Conservation (phyloP, 2,329 filamentous ascomycete genomes). For the Lecanicillium sp. region DNA sequence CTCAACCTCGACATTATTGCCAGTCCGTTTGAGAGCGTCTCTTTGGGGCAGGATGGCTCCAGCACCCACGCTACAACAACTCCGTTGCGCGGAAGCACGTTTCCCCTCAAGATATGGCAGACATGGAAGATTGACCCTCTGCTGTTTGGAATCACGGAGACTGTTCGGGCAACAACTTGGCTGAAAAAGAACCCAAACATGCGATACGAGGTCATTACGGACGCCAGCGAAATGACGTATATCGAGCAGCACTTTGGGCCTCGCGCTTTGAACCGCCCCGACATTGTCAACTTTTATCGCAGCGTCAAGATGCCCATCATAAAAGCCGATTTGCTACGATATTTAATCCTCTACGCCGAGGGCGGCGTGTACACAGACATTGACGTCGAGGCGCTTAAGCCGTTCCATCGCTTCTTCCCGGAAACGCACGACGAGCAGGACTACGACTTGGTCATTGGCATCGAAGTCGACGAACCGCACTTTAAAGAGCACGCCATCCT, state of each 20-base stretch:
- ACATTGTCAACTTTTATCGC: conserved; percentile 56
- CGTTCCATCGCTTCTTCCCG: conserved; percentile 27
- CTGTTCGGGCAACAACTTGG: conserved; percentile 56
- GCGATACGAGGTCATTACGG: conserved; percentile 63
- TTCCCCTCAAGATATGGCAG: conserved; percentile 68
- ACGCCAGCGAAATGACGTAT: conserved; percentile 59
- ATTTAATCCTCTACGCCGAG: conserved; percentile 64
- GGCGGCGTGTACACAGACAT: conserved; percentile 64
- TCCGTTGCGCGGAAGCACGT: conserved; percentile 27
- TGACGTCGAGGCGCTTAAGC: conserved; percentile 27
- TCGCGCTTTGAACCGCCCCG: conserved; percentile 56
- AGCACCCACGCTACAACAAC: too few species aligned
- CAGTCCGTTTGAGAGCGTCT: too few species aligned
- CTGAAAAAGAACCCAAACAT: conserved; percentile 56
- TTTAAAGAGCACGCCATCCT: conserved; percentile 57
- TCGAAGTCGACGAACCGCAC: conserved; percentile 64
- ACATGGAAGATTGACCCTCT: conserved; percentile 67
- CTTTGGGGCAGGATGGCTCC: too few species aligned
- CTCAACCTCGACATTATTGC: conserved; percentile 2
- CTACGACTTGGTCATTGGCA: conserved; percentile 62
- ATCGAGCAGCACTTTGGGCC: conserved; percentile 62
- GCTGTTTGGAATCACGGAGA: conserved; percentile 57
- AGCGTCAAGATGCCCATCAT: conserved; percentile 55
- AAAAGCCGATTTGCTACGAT: conserved; percentile 60
- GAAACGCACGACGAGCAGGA: conserved; percentile 54